These are phyloP conservation scores for Solanum lignicaule DNA, from an alignment of 257 asterid species.

Conservation along the genomic window DNA sequence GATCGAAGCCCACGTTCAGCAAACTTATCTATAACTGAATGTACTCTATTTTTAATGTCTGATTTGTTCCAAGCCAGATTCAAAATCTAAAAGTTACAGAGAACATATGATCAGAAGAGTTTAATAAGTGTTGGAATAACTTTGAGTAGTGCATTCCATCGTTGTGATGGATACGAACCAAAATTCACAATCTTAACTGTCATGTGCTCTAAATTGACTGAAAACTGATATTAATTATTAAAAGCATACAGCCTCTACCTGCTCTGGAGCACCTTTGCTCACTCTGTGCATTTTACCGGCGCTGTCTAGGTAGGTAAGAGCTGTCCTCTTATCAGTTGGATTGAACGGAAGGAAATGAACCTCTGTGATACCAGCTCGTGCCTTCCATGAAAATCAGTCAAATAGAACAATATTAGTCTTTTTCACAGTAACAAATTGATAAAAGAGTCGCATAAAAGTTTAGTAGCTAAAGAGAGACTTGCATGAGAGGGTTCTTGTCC, in stretches of 20 bases:
- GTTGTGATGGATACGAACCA: neutral
- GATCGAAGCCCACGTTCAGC: constrained; percentile 69
- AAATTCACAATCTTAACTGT: neutral
- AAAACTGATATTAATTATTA: too few species aligned
- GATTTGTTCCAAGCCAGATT: constrained; percentile 33
- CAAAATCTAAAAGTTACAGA: constrained; percentile 29
- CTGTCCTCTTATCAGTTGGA: constrained; percentile 65
- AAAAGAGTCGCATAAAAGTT: neutral
- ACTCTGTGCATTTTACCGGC: constrained; percentile 57
- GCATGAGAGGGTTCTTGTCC: neutral
- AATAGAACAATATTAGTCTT: neutral
- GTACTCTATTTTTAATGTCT: constrained; percentile 35
- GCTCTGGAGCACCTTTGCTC: constrained; percentile 83
- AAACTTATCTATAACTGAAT: constrained; percentile 40
- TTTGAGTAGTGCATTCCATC: neutral
- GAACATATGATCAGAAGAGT: neutral
- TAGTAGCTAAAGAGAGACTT: neutral
- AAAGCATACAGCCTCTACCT: constrained; percentile 18
- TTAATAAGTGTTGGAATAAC: neutral
- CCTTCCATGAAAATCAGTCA: constrained; percentile 11
- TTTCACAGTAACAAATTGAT: neutral
- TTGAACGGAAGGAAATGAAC: constrained; percentile 70
- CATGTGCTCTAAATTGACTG: neutral
- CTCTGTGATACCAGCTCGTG: constrained; percentile 63
- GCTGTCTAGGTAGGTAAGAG: constrained; percentile 46